These are phyloP conservation scores for Pyrenopolyporus hunteri DNA, from an alignment of 495 filamentous ascomycete genomes.

Conservation along the genomic window DNA sequence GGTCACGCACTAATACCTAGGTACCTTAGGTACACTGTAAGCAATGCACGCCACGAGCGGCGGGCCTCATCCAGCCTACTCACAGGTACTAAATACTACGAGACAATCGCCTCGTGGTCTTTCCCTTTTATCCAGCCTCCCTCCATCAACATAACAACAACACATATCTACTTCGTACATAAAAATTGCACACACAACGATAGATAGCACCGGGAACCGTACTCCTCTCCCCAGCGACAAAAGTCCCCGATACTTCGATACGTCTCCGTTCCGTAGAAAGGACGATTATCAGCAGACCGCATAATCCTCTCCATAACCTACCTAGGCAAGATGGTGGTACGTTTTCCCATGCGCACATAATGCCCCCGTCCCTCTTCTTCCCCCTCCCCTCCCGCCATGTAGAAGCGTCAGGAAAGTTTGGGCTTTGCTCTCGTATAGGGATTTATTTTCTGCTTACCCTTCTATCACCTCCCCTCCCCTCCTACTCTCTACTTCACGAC, in stretches of 20 bases:
- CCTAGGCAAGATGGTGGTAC: constrained; percentile 37
- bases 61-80: too few species aligned
- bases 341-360: constrained; percentile 22
- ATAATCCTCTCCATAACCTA: not conserved
- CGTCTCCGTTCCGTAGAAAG: not conserved
- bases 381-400: not conserved
- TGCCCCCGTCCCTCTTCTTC: not conserved
- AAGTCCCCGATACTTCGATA: not conserved
- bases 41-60: too few species aligned
- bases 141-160: too few species aligned
- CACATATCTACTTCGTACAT: not conserved
- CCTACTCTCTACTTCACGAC: constrained; percentile 12
- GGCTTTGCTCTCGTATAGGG: not conserved
- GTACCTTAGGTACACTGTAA: not conserved
- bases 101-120: constrained; percentile 27
- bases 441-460: not conserved
- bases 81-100: too few species aligned
- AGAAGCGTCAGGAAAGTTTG: not conserved
- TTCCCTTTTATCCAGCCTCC: constrained; percentile 7
- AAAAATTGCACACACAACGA: not conserved
- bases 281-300: not conserved
- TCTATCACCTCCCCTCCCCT: too few species aligned
- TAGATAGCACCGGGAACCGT: not conserved
- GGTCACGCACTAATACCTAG: not conserved
- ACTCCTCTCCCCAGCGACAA: not conserved